Conservation (phyloP, 768 basidiomycete species). For the Glaciozyma martinii region DNA sequence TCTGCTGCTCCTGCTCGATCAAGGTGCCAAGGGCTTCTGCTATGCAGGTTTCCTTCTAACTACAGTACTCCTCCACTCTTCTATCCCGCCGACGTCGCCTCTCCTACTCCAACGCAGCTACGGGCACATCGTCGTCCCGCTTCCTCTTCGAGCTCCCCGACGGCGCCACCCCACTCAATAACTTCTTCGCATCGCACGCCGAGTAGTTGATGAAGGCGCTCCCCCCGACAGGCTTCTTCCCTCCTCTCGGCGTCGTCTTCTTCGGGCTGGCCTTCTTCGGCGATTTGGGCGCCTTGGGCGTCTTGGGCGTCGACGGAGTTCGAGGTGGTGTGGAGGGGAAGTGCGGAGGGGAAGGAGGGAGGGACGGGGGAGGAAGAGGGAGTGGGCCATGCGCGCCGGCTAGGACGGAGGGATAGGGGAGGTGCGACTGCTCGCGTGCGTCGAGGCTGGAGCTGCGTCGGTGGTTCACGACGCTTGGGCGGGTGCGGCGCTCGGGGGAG, state of each 20-base stretch:
- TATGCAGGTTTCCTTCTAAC: too few species aligned
- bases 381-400: neutral
- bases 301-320: neutral
- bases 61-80: too few species aligned
- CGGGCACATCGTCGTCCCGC: slow-evolving; percentile 30
- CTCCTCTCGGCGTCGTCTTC: neutral
- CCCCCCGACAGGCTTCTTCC: neutral
- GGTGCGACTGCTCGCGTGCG: too few species aligned
- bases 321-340: slow-evolving; percentile 2
- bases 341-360: neutral
- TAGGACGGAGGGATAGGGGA: too few species aligned
- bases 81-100: neutral
- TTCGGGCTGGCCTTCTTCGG: slow-evolving; percentile 10
- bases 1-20: too few species aligned
- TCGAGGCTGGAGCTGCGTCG: too few species aligned
- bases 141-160: slow-evolving; percentile 32
- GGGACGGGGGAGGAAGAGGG: neutral
- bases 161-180: slow-evolving; percentile 33
- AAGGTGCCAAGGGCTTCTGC: too few species aligned
- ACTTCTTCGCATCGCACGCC: slow-evolving; percentile 29
- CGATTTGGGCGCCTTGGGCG: neutral
- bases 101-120: neutral
- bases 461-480: too few species aligned
- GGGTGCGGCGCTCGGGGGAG: too few species aligned
- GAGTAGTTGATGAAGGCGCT: slow-evolving; percentile 30